Conservation (phyloP, 176 grass and related monocot species). For the Zea luxurians region DNA sequence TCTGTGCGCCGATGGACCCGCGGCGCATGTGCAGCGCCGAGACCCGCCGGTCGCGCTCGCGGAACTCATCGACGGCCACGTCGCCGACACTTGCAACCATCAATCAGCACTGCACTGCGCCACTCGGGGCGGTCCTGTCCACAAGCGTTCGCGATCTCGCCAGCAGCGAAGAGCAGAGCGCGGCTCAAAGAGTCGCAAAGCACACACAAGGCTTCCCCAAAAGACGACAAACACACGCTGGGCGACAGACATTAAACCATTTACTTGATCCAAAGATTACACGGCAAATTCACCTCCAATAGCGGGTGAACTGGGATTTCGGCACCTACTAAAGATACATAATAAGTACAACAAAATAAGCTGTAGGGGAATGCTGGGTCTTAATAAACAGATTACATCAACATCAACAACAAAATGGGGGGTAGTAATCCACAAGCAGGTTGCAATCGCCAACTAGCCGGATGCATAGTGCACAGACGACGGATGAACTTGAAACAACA, state of each 20-base stretch:
- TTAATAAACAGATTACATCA: slow-evolving; percentile 33
- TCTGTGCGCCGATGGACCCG: neutral
- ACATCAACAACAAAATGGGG: slow-evolving; percentile 39
- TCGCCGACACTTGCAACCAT: slow-evolving; percentile 23
- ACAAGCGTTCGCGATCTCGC: neutral
- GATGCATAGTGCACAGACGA: too few relatives aligned
- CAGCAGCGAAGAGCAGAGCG: too few relatives aligned
- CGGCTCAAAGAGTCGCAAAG: too few relatives aligned
- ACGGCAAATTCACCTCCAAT: slow-evolving; percentile 38
- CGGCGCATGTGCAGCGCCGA: slow-evolving; percentile 21
- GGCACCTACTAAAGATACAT: neutral
- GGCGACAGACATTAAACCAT: neutral
- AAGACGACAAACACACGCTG: neutral
- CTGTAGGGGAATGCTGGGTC: slow-evolving; percentile 31
- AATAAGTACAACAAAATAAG: slow-evolving; percentile 35
- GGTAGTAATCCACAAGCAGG: slow-evolving; percentile 30
- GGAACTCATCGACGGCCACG: neutral
- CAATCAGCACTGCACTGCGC: neutral
- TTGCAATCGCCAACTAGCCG: slow-evolving; percentile 28
- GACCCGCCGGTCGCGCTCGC: neutral
- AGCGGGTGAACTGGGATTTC: slow-evolving; percentile 27
- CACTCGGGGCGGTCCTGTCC: too few relatives aligned
- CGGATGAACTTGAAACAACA: neutral
- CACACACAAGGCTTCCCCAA: too few relatives aligned
- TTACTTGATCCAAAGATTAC: slow-evolving; percentile 33